These are phyloP conservation scores for Atkinsonella texensis DNA, from an alignment of 2,329 filamentous ascomycete genomes.

Conservation along the genomic window DNA sequence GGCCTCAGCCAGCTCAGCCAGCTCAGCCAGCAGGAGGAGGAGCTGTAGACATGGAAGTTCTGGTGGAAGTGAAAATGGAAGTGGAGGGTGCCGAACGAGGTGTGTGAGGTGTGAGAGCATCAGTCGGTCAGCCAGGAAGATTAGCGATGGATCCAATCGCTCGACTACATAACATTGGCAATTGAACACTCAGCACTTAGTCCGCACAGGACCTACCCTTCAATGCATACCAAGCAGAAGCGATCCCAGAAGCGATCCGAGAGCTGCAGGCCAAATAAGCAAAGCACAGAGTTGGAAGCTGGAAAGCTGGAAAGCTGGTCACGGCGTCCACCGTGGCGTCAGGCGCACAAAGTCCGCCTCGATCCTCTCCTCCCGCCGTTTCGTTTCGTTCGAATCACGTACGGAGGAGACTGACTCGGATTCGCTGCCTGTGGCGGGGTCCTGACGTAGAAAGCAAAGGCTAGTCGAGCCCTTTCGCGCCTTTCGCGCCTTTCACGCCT, in stretches of 20 bases:
- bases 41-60: not conserved
- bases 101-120: not conserved
- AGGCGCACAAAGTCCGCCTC: slow-evolving; percentile 1
- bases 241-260: no score
- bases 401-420: slow-evolving; percentile 4
- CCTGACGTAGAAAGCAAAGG: not conserved
- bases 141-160: not conserved
- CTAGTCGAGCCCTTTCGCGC: not conserved
- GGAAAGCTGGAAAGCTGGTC: not conserved
- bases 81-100: not conserved
- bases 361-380: not conserved
- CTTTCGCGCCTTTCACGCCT: not conserved
- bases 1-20: not conserved
- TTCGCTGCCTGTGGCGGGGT: slow-evolving; percentile 3
- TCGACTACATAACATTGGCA: not conserved
- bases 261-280: no score
- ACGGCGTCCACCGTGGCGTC: slow-evolving; percentile 6
- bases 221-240: no score
- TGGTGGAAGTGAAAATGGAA: not conserved
- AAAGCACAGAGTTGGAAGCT: no score
- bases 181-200: not conserved
- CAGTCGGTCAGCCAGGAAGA: not conserved
- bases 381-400: not conserved
- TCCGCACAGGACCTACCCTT: no score
- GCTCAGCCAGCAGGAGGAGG: not conserved